Conservation (phyloP, 345 rosid species). For the Acer campestre region DNA sequence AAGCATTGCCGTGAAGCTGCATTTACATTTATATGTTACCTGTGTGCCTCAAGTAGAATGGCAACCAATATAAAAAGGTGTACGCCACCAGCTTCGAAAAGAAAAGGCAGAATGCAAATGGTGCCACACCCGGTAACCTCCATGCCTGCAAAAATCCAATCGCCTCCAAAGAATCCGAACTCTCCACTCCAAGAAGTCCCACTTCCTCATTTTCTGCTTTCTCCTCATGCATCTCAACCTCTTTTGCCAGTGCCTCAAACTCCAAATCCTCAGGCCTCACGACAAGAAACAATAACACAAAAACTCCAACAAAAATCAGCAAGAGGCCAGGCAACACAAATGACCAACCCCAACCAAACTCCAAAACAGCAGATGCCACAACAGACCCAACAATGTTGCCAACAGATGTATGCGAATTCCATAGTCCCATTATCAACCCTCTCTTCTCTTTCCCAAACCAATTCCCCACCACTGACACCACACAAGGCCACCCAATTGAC, state of each 20-base stretch:
- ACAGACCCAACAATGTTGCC: slow-evolving; percentile 89
- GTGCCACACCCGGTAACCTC: slow-evolving; percentile 88
- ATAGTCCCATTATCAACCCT: slow-evolving; percentile 89
- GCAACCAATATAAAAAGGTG: slow-evolving; percentile 92
- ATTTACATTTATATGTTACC: slow-evolving; percentile 34
- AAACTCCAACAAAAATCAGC: slow-evolving; percentile 56
- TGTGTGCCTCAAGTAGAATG: slow-evolving; percentile 87
- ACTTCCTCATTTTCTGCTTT: slow-evolving; percentile 62
- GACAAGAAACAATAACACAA: slow-evolving; percentile 69
- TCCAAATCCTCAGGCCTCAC: slow-evolving; percentile 79
- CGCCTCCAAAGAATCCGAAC: slow-evolving; percentile 43
- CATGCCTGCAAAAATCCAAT: slow-evolving; percentile 88
- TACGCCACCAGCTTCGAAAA: slow-evolving; percentile 95
- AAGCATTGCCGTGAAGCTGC: neutral
- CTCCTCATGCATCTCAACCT: slow-evolving; percentile 61
- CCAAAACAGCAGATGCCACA: slow-evolving; percentile 71
- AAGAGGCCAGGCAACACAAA: slow-evolving; percentile 73
- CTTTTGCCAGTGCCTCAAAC: slow-evolving; percentile 45
- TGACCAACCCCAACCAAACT: slow-evolving; percentile 98
- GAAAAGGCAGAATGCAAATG: slow-evolving; percentile 84
- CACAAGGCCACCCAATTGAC: slow-evolving; percentile 99
- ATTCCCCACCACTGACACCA: slow-evolving; percentile 86
- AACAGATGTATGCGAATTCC: slow-evolving; percentile 88
- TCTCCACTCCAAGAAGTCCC: slow-evolving; percentile 39
- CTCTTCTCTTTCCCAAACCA: slow-evolving; percentile 93